phyloP scores from a whole-genome alignment of 2,329 filamentous ascomycete species.

The Fusarium albosuccineum region DNA sequence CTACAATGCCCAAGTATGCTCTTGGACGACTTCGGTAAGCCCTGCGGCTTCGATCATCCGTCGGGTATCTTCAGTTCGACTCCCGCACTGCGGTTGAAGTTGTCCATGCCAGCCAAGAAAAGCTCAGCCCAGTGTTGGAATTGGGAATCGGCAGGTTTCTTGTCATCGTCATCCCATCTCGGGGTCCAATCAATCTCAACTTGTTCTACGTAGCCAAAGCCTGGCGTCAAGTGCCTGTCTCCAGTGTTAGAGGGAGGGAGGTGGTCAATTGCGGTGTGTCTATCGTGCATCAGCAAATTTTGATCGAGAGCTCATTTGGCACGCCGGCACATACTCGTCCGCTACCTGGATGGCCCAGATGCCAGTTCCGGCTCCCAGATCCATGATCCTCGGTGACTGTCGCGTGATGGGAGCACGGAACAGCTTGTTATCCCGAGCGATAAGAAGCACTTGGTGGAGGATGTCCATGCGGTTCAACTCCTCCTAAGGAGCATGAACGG shows the following conservation, averaged over 20 bases:
- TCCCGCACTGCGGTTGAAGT: conserved; percentile 74
- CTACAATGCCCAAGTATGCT: no score
- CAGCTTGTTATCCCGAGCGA: conserved; percentile 66
- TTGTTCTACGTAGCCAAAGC: conserved; percentile 83
- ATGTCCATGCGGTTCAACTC: conserved; percentile 86
- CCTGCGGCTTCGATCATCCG: conserved; percentile 76
- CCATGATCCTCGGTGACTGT: conserved; percentile 61
- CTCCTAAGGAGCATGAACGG: conserved; percentile 55
- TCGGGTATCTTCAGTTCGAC: conserved; percentile 64
- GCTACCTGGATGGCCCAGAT: conserved; percentile 93
- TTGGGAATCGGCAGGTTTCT: conserved; percentile 66
- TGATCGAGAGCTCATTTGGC: neutral
- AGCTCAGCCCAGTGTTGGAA: conserved; percentile 78
- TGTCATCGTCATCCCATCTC: conserved; percentile 74
- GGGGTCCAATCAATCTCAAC: conserved; percentile 89
- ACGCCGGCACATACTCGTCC: conserved; percentile 66
- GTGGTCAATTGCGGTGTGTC: conserved; percentile 2
- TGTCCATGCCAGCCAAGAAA: conserved; percentile 76
- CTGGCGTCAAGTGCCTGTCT: conserved; percentile 79
- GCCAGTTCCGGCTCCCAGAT: conserved; percentile 87
- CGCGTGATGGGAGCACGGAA: conserved; percentile 39
- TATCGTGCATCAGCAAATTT: conserved; percentile 23
- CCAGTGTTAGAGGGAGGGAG: conserved; percentile 22
- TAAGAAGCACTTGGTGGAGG: conserved; percentile 81
- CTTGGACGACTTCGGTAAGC: conserved; percentile 76